Base-by-base conservation (phyloP, 2,329 filamentous ascomycete genomes). In the Fusarium coffeatum region DNA sequence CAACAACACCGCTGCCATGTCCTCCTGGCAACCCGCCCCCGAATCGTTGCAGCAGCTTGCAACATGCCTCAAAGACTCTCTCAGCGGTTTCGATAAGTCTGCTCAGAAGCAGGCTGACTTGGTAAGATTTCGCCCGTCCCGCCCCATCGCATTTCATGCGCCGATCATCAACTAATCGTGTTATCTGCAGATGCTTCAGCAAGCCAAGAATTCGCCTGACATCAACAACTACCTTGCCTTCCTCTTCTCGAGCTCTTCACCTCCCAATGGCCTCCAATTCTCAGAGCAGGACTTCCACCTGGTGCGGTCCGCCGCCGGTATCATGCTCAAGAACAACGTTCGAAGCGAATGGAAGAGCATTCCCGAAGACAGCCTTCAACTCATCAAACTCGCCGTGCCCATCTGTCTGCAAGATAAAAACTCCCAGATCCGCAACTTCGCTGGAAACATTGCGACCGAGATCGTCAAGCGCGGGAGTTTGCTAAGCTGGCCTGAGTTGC, bases 191-290 rank as follows among this genome's bases (percentile, higher is more conserved):
- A 97, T 98, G 93, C 92, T 99, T 75, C 86, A 89, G 72, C 92
- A 97, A 83, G 96, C 95, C 66, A 97, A 93, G 79, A 83, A 86
- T 55, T 96, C 93, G 13, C 94, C 94, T 50, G 95, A 98, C 80
- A 93, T 98, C 84, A 95, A 97, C 84, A 98, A 98, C 83, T 99
- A 99, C 81, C 90, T 99, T 46, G 92, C 93, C 73, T 98, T 92
- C 81, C 88, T 99, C 68, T 93, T 97, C 81, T 93, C 92, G 64
- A 93, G 88, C 74, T 79, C 88, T 59, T 86, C 89, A 69, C 83
- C 86, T 53, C 88, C 92, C 48, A 81, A 84, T 59, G 89, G 85
- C 68, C 83, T 92, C 77, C 83, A 84, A 72, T 87, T 88, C 73
- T 87, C 85, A 55, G 76, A 84, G 72, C 77, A 86, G 69, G 85